phyloP scores from a whole-genome alignment of 2,329 filamentous ascomycete genomes.

The Ilyonectria sp. region DNA sequence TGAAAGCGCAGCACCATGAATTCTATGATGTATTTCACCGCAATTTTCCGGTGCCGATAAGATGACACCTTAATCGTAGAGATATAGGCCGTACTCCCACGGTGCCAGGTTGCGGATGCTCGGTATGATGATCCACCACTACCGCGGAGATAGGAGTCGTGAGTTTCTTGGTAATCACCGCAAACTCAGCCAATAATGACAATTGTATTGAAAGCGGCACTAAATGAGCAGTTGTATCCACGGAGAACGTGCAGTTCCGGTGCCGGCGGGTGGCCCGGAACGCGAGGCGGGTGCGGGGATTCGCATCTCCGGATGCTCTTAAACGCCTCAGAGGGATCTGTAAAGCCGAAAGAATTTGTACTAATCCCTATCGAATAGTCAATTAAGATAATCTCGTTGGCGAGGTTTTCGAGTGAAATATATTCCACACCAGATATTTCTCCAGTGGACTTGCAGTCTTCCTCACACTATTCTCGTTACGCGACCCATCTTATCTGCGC shows the following conservation, averaged over 20 bases:
- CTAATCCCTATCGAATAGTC: neutral
- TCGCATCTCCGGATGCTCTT: neutral
- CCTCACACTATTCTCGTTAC: neutral
- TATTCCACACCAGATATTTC: neutral
- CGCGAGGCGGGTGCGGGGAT: neutral
- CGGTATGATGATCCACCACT: neutral
- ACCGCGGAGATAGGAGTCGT: neutral
- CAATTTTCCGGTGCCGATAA: neutral
- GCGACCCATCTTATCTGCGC: neutral
- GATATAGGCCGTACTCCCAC: neutral
- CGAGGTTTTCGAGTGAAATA: neutral
- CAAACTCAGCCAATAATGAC: neutral
- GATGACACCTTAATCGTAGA: neutral
- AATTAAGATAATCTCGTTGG: neutral
- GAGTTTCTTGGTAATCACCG: neutral
- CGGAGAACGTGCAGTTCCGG: neutral
- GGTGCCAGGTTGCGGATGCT: neutral
- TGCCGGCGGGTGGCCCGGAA: neutral
- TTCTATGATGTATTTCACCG: neutral
- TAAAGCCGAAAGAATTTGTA: neutral
- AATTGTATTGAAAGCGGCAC: neutral
- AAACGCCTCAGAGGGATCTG: neutral
- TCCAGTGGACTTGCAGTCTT: neutral
- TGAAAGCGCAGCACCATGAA: neutral
- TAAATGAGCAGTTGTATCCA: neutral